Evolutionary conservation across 805 yeast genomes (phyloP).

Genomic region (Saturnispora gosingensis): DNA sequence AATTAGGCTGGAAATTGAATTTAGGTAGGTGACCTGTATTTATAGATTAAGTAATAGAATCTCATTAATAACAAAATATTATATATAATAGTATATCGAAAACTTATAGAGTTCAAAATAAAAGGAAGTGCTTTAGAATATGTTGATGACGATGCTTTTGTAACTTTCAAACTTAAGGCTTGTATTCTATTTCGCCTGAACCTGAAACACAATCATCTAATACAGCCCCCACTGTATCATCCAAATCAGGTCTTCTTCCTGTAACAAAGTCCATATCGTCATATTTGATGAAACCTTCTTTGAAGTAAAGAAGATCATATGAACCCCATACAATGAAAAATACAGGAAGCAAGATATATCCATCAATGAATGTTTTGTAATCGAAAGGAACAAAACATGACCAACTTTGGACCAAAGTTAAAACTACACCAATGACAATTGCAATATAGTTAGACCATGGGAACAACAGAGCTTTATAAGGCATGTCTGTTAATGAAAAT

Average conservation of each 20-base stretch:
- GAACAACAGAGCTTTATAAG: slow-evolving; percentile 41
- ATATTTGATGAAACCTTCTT: slow-evolving; percentile 27
- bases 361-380: slow-evolving; percentile 48
- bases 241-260: slow-evolving; percentile 35
- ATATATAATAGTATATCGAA: neutral
- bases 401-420: slow-evolving; percentile 62
- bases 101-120: neutral
- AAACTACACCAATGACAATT: slow-evolving; percentile 38
- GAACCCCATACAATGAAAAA: slow-evolving; percentile 34
- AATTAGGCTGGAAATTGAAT: slow-evolving; percentile 30
- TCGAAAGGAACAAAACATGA: slow-evolving; percentile 49
- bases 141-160: neutral
- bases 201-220: slow-evolving; percentile 4
- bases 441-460: slow-evolving; percentile 46
- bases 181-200: neutral
- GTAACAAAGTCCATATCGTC: slow-evolving; percentile 41
- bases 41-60: neutral
- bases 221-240: slow-evolving; percentile 15
- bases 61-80: neutral
- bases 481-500: slow-evolving; percentile 38
- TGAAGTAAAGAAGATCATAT: slow-evolving; percentile 16
- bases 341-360: slow-evolving; percentile 54
- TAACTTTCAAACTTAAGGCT: neutral
- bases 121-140: neutral
- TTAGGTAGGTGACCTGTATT: slow-evolving; percentile 14